Conservation (phyloP, 495 filamentous ascomycete genomes). For the Tuber melanosporum region DNA sequence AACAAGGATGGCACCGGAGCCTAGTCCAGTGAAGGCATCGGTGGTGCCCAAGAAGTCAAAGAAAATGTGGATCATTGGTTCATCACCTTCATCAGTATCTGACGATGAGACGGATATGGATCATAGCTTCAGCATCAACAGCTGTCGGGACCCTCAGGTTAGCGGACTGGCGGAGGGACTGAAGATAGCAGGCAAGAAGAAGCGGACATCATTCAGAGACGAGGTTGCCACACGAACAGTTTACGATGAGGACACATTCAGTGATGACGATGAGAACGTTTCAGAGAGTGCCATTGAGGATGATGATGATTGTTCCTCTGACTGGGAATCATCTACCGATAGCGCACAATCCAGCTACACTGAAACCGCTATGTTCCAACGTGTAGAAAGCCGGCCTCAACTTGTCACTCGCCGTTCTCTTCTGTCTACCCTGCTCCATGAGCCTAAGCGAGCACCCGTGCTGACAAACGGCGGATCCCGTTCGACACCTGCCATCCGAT, state of each 20-base stretch:
- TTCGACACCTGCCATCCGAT: slow-evolving; percentile 76
- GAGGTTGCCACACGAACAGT: slow-evolving; percentile 62
- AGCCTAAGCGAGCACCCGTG: slow-evolving; percentile 59
- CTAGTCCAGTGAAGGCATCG: slow-evolving; percentile 15
- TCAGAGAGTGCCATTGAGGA: slow-evolving; percentile 83
- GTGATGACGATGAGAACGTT: slow-evolving; percentile 61
- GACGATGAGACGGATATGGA: slow-evolving; percentile 34
- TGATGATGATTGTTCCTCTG: slow-evolving; percentile 68
- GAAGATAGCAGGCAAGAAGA: slow-evolving; percentile 50
- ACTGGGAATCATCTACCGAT: slow-evolving; percentile 91
- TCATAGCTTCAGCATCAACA: slow-evolving; percentile 20
- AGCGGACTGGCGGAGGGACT: slow-evolving; percentile 31
- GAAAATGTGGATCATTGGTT: slow-evolving; percentile 53
- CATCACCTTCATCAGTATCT: slow-evolving; percentile 45
- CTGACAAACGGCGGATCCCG: slow-evolving; percentile 62
- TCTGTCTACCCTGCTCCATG: slow-evolving; percentile 81
- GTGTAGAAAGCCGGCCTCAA: slow-evolving; percentile 82
- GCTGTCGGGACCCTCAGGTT: slow-evolving; percentile 7
- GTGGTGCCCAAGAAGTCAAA: slow-evolving; percentile 48
- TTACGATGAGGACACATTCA: slow-evolving; percentile 65
- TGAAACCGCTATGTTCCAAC: slow-evolving; percentile 55
- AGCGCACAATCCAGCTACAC: slow-evolving; percentile 74
- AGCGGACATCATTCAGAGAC: slow-evolving; percentile 78
- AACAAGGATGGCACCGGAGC: slow-evolving; percentile 34
- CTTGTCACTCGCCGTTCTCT: slow-evolving; percentile 80